Evolutionary conservation across 78 protist species (phyloP).

Genomic region (Dictyostelium brefeldianum): DNA sequence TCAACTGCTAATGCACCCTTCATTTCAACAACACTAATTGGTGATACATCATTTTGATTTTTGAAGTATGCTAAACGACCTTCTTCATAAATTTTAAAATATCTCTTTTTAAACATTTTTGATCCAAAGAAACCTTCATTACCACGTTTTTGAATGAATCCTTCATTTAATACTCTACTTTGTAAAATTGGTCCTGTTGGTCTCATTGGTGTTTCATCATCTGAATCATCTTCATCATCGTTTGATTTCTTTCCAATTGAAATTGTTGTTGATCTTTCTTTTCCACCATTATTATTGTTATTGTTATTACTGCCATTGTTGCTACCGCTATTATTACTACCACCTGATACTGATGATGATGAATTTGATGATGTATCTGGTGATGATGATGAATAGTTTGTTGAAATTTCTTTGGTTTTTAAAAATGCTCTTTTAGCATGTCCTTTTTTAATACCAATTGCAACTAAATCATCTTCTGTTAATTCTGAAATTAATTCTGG

Average conservation of each 20-base stretch:
- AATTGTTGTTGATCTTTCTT: conserved; percentile 17
- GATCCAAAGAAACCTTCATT: conserved; percentile 72
- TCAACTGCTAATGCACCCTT: conserved; percentile 50
- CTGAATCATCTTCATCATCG: conserved; percentile 29
- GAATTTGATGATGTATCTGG: not conserved
- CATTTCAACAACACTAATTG: conserved; percentile 59
- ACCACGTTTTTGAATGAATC: conserved; percentile 69
- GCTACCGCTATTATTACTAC: not conserved
- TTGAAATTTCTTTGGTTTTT: conserved; percentile 19
- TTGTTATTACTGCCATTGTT: not conserved
- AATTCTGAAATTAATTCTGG: conserved; percentile 70
- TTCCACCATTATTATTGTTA: not conserved
- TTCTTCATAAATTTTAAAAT: conserved; percentile 60
- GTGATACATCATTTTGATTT: conserved; percentile 29
- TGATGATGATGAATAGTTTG: not conserved
- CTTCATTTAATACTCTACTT: conserved; percentile 35
- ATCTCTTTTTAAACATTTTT: conserved; percentile 54
- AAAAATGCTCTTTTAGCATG: conserved; percentile 81
- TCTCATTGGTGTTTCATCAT: not conserved
- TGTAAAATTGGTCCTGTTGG: conserved; percentile 49
- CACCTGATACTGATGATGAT: not conserved
- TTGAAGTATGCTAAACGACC: conserved; percentile 63
- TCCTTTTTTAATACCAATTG: conserved; percentile 65
- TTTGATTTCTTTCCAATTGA: conserved; percentile 40
- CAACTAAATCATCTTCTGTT: conserved; percentile 72